phyloP scores from a whole-genome alignment of 2,329 filamentous ascomycete species.

The Zarea fungicola region DNA sequence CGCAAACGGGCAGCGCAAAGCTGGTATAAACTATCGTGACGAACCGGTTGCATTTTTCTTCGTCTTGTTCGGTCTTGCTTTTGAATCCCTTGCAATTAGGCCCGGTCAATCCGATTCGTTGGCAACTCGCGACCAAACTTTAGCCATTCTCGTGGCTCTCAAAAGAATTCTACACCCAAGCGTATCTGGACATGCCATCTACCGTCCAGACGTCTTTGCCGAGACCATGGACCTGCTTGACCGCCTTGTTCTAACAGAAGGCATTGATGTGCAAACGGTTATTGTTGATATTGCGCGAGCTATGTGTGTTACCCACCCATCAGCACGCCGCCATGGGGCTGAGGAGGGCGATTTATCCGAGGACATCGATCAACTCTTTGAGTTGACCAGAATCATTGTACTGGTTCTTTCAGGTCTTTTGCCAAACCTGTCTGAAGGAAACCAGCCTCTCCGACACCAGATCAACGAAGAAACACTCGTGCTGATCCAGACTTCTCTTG shows the following conservation, averaged over 20 bases:
- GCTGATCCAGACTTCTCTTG: conserved; percentile 73
- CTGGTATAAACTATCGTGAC: conserved; percentile 94
- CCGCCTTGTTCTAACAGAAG: conserved; percentile 85
- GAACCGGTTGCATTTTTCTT: conserved; percentile 99
- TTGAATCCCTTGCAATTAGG: conserved; percentile 87
- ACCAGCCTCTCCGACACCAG: conserved; percentile 63
- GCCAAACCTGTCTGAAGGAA: conserved; percentile 70
- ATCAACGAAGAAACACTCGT: conserved; percentile 83
- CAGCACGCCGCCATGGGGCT: conserved; percentile 54
- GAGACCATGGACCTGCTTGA: conserved; percentile 97
- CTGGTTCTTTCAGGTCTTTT: conserved; percentile 83
- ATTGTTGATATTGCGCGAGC: conserved; percentile 93
- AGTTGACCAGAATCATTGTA: conserved; percentile 93
- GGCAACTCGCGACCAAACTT: conserved; percentile 68
- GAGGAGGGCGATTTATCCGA: conserved; percentile 81
- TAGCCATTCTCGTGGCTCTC: conserved; percentile 84
- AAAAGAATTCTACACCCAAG: conserved; percentile 94
- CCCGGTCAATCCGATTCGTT: conserved; percentile 48
- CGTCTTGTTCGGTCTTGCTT: conserved; percentile 91
- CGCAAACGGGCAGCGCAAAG: conserved; percentile 51
- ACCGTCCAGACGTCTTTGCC: conserved; percentile 90
- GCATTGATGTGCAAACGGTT: conserved; percentile 78
- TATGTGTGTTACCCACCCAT: conserved; percentile 85
- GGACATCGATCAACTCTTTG: conserved; percentile 96
- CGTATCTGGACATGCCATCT: conserved; percentile 93